Evolutionary conservation across 75 land plant species (phyloP).

Genomic region (Cryptomeria japonica): DNA sequence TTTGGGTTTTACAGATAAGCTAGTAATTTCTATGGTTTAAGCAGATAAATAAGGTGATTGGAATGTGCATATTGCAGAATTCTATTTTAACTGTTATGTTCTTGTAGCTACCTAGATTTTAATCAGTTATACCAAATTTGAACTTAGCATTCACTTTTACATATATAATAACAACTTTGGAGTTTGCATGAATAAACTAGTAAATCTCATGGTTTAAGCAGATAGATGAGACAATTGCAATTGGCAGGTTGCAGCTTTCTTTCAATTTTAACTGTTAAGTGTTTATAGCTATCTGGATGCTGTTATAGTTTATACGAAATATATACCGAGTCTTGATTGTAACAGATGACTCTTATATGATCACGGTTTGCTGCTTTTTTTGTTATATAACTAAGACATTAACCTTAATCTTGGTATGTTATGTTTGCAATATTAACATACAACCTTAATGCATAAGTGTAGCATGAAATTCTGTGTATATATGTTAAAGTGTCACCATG

Average conservation of each 20-base stretch:
- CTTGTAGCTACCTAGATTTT: no score
- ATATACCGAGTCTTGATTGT: neutral
- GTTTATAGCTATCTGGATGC: neutral
- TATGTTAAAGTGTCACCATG: neutral
- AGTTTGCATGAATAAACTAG: neutral
- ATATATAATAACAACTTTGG: no score
- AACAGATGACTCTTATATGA: neutral
- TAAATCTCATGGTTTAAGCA: neutral
- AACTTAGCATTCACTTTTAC: no score
- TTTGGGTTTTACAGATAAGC: neutral
- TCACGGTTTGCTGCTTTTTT: neutral
- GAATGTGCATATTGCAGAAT: no score
- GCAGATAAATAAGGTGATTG: no score
- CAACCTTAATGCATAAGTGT: neutral
- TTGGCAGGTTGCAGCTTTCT: neutral
- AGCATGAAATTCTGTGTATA: neutral
- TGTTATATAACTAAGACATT: no score
- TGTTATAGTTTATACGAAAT: neutral
- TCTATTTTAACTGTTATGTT: no score
- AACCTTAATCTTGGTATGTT: no score
- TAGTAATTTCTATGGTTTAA: no score
- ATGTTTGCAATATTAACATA: no score
- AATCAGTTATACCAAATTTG: no score
- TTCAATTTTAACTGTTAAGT: neutral
- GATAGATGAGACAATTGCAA: no score